Evolutionary conservation across 2,329 filamentous ascomycete genomes (phyloP), one percentile per base, ranked within the genome.

Genomic region (Pyricularia pennisetigena): DNA sequence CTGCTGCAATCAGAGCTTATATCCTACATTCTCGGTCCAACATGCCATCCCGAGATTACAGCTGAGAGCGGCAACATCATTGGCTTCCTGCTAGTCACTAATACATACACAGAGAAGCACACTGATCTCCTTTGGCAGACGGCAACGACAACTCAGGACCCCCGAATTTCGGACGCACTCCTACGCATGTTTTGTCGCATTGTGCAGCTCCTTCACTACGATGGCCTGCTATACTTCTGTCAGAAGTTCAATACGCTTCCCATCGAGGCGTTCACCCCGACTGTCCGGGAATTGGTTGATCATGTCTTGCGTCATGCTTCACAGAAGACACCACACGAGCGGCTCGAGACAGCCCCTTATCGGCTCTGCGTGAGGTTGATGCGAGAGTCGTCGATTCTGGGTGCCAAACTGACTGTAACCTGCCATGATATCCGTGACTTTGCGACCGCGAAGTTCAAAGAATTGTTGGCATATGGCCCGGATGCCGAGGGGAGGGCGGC

Each of bases 21-120:
- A 28, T 88, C 93, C 69, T 98, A 97, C 77, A 88, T 99, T 64
- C 86, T 97, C 67, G 92, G 94, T 1, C 88, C 94, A 16, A 93
- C 93, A 68, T 97, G 94, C 35, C 95, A 98, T 74, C 93, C 94
- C 0, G 93, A 97, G 74, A 87, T 98, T 67, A 95, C 96, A 24
- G 83, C 85, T 49, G 88, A 93, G 72, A 92, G 92, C 74, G 84
- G 85, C 59, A 97, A 97, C 71, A 91, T 98, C 67, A 83, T 97
- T 65, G 92, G 92, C 0, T 98, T 98, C 74, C 82, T 98, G 67
- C 86, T 93, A 26, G 90, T 95, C 16, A 95, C 92, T 0, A 83
- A 84, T 68, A 89, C 87, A 16, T 97, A 94, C 77, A 86, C 85
- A 0, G 78, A 87, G 41, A 79, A 84, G 24, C 90, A 96, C 74